phyloP scores from a whole-genome alignment of 306 rosid species.

The Inga oerstediana region DNA sequence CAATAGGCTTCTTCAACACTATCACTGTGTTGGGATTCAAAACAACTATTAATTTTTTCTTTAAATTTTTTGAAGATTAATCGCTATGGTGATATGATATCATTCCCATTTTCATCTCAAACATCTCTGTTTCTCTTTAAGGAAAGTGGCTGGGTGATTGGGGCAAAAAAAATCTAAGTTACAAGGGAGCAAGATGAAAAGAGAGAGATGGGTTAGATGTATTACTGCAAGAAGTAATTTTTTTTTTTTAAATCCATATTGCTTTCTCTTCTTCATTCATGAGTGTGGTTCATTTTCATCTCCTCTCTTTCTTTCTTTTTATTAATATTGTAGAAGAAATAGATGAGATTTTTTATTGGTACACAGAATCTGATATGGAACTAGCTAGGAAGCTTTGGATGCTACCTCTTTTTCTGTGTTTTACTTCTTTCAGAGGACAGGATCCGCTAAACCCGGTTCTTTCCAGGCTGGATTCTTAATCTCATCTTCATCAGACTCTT shows the following conservation, averaged over 20 bases:
- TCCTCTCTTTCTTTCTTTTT: background rate
- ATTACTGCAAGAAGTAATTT: background rate
- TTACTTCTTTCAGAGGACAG: background rate
- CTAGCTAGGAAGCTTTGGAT: constrained; percentile 2
- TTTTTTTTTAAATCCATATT: background rate
- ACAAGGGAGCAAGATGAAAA: constrained; percentile 43
- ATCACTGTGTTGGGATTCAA: constrained; percentile 67
- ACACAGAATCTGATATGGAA: background rate
- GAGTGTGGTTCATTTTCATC: background rate
- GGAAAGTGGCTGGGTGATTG: constrained; percentile 44
- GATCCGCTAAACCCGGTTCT: background rate
- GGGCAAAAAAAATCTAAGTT: constrained; percentile 22
- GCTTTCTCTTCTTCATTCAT: background rate
- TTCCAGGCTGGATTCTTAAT: constrained; percentile 29
- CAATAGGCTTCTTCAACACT: constrained; percentile 88
- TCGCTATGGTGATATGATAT: constrained; percentile 51
- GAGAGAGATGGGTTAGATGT: constrained; percentile 15
- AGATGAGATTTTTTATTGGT: background rate
- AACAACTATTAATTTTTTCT: constrained; percentile 24
- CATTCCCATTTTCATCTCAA: constrained; percentile 54
- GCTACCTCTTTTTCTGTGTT: background rate
- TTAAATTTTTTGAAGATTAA: constrained; percentile 9
- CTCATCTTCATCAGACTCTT: constrained; percentile 39
- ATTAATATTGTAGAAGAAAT: background rate
- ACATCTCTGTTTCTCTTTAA: constrained; percentile 53